phyloP scores from a whole-genome alignment of 768 basidiomycete genomes.

The Daedaleopsis nitida region DNA sequence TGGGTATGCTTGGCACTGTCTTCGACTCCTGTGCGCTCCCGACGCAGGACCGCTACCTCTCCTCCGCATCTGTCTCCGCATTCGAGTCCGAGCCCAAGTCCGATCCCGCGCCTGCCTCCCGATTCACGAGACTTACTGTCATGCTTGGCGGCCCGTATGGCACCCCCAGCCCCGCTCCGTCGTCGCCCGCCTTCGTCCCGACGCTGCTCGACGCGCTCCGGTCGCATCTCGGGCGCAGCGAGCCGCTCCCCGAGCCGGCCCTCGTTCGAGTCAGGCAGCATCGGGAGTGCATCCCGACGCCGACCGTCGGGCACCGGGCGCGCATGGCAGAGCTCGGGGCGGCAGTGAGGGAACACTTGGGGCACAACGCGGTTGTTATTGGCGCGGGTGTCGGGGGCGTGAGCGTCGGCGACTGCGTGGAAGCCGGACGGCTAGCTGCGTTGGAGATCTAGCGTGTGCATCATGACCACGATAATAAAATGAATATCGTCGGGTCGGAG shows the following conservation, averaged over 20 bases:
- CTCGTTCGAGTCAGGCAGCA: constrained; percentile 57
- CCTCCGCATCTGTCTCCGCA: not conserved
- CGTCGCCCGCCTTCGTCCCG: constrained; percentile 36
- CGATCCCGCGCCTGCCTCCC: not conserved
- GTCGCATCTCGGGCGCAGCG: constrained; percentile 22
- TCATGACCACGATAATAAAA: no score
- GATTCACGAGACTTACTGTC: constrained; percentile 77
- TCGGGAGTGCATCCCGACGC: constrained; percentile 75
- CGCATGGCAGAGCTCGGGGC: constrained; percentile 62
- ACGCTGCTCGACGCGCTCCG: constrained; percentile 29
- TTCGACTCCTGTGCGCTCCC: constrained; percentile 85
- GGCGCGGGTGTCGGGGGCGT: constrained; percentile 90
- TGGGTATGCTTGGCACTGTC: constrained; percentile 30
- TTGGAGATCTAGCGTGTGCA: constrained; percentile 6
- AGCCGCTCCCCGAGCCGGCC: constrained; percentile 51
- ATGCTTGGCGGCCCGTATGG: constrained; percentile 87
- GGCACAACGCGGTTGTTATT: constrained; percentile 55
- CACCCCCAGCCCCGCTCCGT: constrained; percentile 38
- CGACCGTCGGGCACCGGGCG: constrained; percentile 67
- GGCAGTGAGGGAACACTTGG: constrained; percentile 46
- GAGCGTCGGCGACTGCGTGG: constrained; percentile 84
- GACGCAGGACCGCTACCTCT: constrained; percentile 46
- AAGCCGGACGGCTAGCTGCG: constrained; percentile 60
- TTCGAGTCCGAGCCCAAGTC: not conserved
- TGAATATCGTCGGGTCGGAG: no score